Evolutionary conservation across 2,329 filamentous ascomycete genomes (phyloP), one percentile per base, ranked within the genome.

Genomic region (Zymoseptoria passerinii): DNA sequence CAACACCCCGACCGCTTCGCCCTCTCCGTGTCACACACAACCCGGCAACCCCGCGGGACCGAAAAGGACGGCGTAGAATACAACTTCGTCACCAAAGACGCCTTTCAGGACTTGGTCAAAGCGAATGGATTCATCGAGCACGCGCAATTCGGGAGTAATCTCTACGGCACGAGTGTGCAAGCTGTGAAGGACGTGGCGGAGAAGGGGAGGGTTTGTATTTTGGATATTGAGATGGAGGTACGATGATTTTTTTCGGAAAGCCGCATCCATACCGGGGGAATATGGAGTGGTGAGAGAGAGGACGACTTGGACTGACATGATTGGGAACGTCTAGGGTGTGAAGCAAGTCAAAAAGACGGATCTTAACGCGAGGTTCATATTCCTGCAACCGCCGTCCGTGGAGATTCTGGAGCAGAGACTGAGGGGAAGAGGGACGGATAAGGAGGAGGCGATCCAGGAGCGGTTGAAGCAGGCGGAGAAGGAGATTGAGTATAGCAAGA

Each of bases 221-320:
- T 96, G 66, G 92, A 97, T 73, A 97, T 96, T 71, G 92, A 96
- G 80, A 96, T 96, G 90, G 91, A 96, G 83, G 86, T 87, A 72
- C n/a, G n/a, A 35, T 76, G 67, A 1, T 6, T 20, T 13, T 13
- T 9, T 18, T 23, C 16, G 1, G 20, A 8, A 44, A 4, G 2
- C 10, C 18, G 6, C n/a, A 19, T 5, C 3, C 19, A 40, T 1
- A 23, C 19, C n/a, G 9, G 28, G 18, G 19, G 4, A 40, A 2
- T 23, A 4, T 23, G 23, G 23, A 3, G 23, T 2, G 23, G 4
- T 23, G 23, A 4, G 35, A 7, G n/a, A 4, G 23, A 20, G 19
- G 40, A 48, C 29, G 28, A 16, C 16, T 6, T 28, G 5, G 9
- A 19, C 23, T 44, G 8, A 16, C 27, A 55, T 16, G 28, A 49